Base-by-base conservation (phyloP, 768 basidiomycete genomes). In the Chlorophyllum brunneum region DNA sequence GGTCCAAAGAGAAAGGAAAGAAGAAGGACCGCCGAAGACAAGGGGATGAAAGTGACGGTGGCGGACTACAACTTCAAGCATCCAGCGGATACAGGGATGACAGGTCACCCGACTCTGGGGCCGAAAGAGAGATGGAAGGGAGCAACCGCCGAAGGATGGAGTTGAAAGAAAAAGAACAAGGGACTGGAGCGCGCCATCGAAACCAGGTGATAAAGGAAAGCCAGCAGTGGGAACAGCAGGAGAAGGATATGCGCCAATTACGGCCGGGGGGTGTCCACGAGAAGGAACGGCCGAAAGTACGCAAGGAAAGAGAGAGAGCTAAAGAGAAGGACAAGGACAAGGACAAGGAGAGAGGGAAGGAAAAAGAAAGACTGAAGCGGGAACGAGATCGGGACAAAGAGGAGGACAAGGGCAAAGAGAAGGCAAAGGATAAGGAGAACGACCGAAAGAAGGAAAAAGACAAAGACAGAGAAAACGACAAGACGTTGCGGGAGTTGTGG, bases 391-490 rank as follows among this genome's bases (percentile, higher is more conserved):
- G 60, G 41, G 62, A 65, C 26, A 51, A 52, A 39, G 55, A 63
- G 40, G 54, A 37, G 22, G 54, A 36, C 63, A 66, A 26, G 68
- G 52, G 39, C 23, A 52, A 55, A 23, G 56, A 22, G 58, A 61
- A 36, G 41, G 59, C 50, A 56, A 62, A 33, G 58, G 58, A 59
- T 58, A 67, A 51, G 44, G 65, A 63, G 33, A 70, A 36, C 16
- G 47, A 54, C 48, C 15, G 47, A 37, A 16, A 38, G 46, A 27
- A 52, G 37, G 56, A 58, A 40, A 54, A 48, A 51, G 41, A 43
- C 23, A 59, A 23, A 41, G 59, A 57, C 16, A 48, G 26, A 47
- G 58, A 61, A 31, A 56, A 15, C 47, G 59, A 58, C 34, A 59
- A 37, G 45, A 49, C 44, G 39, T 50, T 39, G 23, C 27, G 39